Conservation (phyloP, 1,284 basidiomycete species). For the Farysia itapuensis region DNA sequence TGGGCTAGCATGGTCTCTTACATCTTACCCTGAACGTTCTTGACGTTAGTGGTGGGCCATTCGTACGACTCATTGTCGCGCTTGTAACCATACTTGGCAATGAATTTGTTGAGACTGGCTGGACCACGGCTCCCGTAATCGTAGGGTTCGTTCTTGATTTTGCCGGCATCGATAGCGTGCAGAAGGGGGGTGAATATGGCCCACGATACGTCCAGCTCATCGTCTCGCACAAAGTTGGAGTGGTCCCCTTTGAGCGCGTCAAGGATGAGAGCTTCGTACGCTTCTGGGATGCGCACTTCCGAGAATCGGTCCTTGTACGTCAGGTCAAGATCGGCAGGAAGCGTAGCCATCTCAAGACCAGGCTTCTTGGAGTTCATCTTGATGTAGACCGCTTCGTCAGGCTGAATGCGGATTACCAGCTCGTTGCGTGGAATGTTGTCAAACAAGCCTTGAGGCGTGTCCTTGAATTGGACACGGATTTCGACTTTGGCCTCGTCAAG, state of each 20-base stretch:
- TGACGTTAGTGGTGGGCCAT: slow-evolving; percentile 52
- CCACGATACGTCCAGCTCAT: slow-evolving; percentile 60
- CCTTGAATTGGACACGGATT: slow-evolving; percentile 58
- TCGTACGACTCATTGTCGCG: slow-evolving; percentile 46
- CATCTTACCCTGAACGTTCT: slow-evolving; percentile 44
- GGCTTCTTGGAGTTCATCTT: slow-evolving; percentile 58
- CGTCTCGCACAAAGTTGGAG: slow-evolving; percentile 60
- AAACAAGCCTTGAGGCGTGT: slow-evolving; percentile 39
- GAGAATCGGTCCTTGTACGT: slow-evolving; percentile 56
- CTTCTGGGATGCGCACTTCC: slow-evolving; percentile 55
- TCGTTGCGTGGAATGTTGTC: slow-evolving; percentile 50
- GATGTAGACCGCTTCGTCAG: slow-evolving; percentile 56
- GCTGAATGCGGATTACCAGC: slow-evolving; percentile 58
- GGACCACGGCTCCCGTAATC: slow-evolving; percentile 55
- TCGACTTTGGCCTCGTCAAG: slow-evolving; percentile 58
- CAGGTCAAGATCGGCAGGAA: slow-evolving; percentile 51
- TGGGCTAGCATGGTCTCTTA: too few relatives aligned
- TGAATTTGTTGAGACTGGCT: slow-evolving; percentile 50
- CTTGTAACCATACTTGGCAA: slow-evolving; percentile 49
- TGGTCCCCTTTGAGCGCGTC: slow-evolving; percentile 60
- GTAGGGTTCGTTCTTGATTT: slow-evolving; percentile 54
- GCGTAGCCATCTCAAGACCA: slow-evolving; percentile 42
- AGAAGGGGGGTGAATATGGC: slow-evolving; percentile 59
- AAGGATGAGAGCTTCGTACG: slow-evolving; percentile 60
- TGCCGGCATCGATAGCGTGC: slow-evolving; percentile 55